These are phyloP conservation scores for Cytospora mali DNA, from an alignment of 2,329 filamentous ascomycete genomes.

Conservation along the genomic window DNA sequence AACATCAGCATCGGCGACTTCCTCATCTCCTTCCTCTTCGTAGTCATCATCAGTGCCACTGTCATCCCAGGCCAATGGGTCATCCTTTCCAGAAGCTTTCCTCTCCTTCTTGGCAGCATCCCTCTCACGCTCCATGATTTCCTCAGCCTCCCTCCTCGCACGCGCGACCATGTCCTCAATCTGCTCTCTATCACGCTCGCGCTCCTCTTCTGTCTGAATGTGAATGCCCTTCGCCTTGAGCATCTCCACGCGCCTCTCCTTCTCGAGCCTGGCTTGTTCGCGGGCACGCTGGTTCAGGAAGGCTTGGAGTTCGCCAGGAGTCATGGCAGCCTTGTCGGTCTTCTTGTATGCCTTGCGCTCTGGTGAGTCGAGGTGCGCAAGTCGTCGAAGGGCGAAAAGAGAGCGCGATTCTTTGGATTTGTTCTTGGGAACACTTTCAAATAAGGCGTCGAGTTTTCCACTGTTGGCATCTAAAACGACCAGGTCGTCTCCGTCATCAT, in stretches of 20 bases:
- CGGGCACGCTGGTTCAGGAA: constrained; percentile 72
- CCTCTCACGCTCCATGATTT: constrained; percentile 77
- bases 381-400: constrained; percentile 68
- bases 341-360: constrained; percentile 52
- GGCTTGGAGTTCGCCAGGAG: constrained; percentile 67
- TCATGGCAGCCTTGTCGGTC: constrained; percentile 61
- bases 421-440: constrained; percentile 68
- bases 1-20: constrained; percentile 42
- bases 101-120: constrained; percentile 69
- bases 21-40: constrained; percentile 44
- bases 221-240: constrained; percentile 79
- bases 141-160: constrained; percentile 77
- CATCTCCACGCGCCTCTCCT: constrained; percentile 74
- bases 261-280: constrained; percentile 77
- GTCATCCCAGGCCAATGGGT: constrained; percentile 59
- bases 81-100: constrained; percentile 49
- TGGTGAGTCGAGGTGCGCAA: constrained; percentile 72
- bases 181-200: constrained; percentile 75
- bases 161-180: constrained; percentile 88
- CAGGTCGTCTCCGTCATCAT: constrained; percentile 57
- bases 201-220: constrained; percentile 84
- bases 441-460: constrained; percentile 62
- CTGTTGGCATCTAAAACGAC: constrained; percentile 59
- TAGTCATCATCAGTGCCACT: constrained; percentile 58
- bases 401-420: constrained; percentile 65